A percentile compares a stretch with the other conserved stretches of the same genome.
These are phyloP conservation scores for Maudiozyma serrabonitensis DNA, from an alignment of 805 yeast species.

Conservation along the genomic window DNA sequence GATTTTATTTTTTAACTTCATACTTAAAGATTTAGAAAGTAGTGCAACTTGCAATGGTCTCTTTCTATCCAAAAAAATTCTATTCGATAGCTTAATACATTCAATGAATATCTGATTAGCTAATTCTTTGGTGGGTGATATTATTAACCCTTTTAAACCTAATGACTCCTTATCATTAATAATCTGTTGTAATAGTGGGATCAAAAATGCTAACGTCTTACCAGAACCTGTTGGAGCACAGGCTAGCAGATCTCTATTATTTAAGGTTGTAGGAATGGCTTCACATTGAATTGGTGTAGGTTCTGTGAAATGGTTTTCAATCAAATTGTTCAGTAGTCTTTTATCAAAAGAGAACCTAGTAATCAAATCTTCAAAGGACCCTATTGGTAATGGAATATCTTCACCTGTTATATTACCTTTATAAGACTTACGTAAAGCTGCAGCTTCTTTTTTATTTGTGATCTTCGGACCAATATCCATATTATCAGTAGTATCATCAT, in stretches of 20 bases:
- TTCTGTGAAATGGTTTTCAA: slow-evolving; percentile 60
- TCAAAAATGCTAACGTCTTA: slow-evolving; percentile 81
- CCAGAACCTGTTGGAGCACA: slow-evolving; percentile 99
- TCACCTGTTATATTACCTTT: slow-evolving; percentile 69
- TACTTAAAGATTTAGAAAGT: slow-evolving; percentile 61
- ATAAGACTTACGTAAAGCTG: slow-evolving; percentile 45
- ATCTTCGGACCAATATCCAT: slow-evolving; percentile 35
- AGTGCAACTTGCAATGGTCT: slow-evolving; percentile 46
- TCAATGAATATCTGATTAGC: slow-evolving; percentile 77
- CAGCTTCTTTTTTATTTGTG: slow-evolving; percentile 49
- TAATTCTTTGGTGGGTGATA: slow-evolving; percentile 92
- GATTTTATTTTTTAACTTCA: slow-evolving; percentile 53
- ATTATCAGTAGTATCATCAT: slow-evolving; percentile 21
- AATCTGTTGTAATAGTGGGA: slow-evolving; percentile 55
- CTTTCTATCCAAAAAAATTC: slow-evolving; percentile 36
- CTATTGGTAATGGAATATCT: slow-evolving; percentile 86
- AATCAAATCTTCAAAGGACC: slow-evolving; percentile 74
- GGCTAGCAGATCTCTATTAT: slow-evolving; percentile 70
- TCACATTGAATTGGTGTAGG: slow-evolving; percentile 95
- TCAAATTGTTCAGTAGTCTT: slow-evolving; percentile 45
- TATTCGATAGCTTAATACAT: slow-evolving; percentile 43
- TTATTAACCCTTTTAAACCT: slow-evolving; percentile 65
- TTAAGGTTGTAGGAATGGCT: slow-evolving; percentile 65
- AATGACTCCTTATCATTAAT: slow-evolving; percentile 19
- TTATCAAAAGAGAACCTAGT: slow-evolving; percentile 57